phyloP scores from a whole-genome alignment of 2,329 filamentous ascomycete genomes.

The Fusarium duplospermum region DNA sequence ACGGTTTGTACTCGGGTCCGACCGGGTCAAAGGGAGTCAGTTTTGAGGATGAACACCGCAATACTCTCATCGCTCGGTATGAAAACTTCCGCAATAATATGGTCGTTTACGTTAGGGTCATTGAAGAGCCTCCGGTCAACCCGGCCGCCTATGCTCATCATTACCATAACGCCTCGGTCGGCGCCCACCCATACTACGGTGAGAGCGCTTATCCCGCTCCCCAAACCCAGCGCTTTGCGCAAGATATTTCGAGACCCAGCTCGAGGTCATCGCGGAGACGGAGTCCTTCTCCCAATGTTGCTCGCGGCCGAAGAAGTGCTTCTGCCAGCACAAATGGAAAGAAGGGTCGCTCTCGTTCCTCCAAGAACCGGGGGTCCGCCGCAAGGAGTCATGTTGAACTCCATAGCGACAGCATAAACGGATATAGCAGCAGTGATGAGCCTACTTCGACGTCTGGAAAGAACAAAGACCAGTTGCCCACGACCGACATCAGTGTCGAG shows the following conservation, averaged over 20 bases:
- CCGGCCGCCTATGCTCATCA: constrained; percentile 62
- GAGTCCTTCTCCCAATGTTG: constrained; percentile 79
- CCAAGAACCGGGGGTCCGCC: constrained; percentile 71
- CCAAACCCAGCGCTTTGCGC: constrained; percentile 62
- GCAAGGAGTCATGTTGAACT: constrained; percentile 66
- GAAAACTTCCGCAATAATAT: constrained; percentile 96
- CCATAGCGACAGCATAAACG: constrained; percentile 73
- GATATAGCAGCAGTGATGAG: constrained; percentile 89
- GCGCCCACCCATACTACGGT: constrained; percentile 64
- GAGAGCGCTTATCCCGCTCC: constrained; percentile 64
- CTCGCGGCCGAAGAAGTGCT: constrained; percentile 79
- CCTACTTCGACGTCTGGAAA: constrained; percentile 79
- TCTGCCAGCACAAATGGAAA: constrained; percentile 74
- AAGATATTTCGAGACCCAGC: constrained; percentile 73
- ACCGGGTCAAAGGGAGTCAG: constrained; percentile 83
- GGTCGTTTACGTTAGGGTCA: constrained; percentile 91
- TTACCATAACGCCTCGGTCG: constrained; percentile 64
- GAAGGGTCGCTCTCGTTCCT: constrained; percentile 75
- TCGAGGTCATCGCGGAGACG: constrained; percentile 80
- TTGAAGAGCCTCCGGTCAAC: constrained; percentile 66
- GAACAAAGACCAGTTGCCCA: constrained; percentile 87
- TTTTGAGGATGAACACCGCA: constrained; percentile 91
- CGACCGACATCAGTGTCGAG: constrained; percentile 96
- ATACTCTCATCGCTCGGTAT: constrained; percentile 92
- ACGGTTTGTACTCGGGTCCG: constrained; percentile 86